Evolutionary conservation across 2,329 filamentous ascomycete species (phyloP).

Genomic region (Acrodontium crateriforme): DNA sequence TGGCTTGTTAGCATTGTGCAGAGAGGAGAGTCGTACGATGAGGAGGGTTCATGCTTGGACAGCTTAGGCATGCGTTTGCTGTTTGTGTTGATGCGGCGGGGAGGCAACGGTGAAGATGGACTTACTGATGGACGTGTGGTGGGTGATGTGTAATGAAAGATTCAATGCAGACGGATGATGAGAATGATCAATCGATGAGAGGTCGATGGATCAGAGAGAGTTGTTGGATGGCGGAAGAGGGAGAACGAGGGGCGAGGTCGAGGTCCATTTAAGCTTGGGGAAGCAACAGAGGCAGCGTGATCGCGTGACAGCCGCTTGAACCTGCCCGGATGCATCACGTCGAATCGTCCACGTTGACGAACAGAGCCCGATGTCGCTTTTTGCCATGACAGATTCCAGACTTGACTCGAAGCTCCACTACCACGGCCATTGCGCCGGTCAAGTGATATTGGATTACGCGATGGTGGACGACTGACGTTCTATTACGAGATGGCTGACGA

Average conservation of each 20-base stretch:
- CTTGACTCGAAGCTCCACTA: too few relatives aligned
- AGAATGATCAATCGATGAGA: not conserved
- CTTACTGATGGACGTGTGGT: not conserved
- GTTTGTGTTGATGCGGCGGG: not conserved
- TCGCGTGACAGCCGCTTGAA: too few relatives aligned
- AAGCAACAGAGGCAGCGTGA: too few relatives aligned
- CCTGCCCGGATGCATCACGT: too few relatives aligned
- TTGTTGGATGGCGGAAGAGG: not conserved
- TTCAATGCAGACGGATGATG: not conserved
- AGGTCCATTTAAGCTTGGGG: not conserved
- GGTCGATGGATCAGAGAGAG: not conserved
- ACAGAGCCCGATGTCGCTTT: too few relatives aligned
- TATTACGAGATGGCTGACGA: too few relatives aligned
- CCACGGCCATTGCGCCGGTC: too few relatives aligned
- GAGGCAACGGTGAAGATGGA: not conserved
- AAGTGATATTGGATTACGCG: too few relatives aligned
- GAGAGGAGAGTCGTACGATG: not conserved
- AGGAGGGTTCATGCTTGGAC: not conserved
- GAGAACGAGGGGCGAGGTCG: not conserved
- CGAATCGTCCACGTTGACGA: too few relatives aligned
- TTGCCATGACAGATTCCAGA: too few relatives aligned
- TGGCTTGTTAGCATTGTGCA: conserved; percentile 1
- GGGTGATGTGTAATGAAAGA: not conserved
- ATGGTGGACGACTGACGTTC: too few relatives aligned
- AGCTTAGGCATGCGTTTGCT: not conserved